phyloP scores from a whole-genome alignment of 306 rosid genomes.

The Ormosia semicastrata region DNA sequence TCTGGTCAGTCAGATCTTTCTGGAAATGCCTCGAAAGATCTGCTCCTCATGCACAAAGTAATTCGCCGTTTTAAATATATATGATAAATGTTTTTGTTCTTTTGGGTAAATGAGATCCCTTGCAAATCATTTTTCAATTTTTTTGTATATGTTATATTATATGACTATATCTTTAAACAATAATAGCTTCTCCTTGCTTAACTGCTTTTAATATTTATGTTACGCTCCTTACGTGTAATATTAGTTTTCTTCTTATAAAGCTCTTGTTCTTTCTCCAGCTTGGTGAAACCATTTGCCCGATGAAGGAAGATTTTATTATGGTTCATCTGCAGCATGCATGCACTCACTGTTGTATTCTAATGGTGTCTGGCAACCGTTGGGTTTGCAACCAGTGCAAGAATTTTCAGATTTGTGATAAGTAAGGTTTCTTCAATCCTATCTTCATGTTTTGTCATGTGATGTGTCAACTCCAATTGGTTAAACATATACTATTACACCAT shows the following conservation, averaged over 20 bases:
- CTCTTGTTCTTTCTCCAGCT: slow-evolving; percentile 57
- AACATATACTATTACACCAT: not conserved
- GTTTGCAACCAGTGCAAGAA: slow-evolving; percentile 89
- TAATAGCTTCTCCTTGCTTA: not conserved
- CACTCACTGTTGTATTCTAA: slow-evolving; percentile 73
- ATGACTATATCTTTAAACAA: not conserved
- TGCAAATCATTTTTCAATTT: slow-evolving; percentile 12
- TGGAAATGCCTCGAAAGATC: slow-evolving; percentile 89
- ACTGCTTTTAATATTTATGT: not conserved
- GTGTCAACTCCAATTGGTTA: not conserved
- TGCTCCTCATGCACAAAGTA: slow-evolving; percentile 98
- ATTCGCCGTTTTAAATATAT: slow-evolving; percentile 28
- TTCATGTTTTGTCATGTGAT: not conserved
- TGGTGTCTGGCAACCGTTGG: slow-evolving; percentile 92
- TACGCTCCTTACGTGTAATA: not conserved
- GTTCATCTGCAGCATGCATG: slow-evolving; percentile 95
- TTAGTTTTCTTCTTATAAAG: slow-evolving; percentile 16
- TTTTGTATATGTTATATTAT: not conserved
- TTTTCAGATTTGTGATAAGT: slow-evolving; percentile 94
- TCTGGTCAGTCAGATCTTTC: slow-evolving; percentile 96
- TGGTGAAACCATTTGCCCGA: slow-evolving; percentile 93
- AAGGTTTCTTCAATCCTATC: slow-evolving; percentile 34
- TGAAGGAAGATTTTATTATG: slow-evolving; percentile 99
- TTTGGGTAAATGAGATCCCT: not conserved
- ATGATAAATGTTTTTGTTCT: not conserved